phyloP scores from a whole-genome alignment of 2,329 filamentous ascomycete genomes.

The Coniochaeta hoffmannii region DNA sequence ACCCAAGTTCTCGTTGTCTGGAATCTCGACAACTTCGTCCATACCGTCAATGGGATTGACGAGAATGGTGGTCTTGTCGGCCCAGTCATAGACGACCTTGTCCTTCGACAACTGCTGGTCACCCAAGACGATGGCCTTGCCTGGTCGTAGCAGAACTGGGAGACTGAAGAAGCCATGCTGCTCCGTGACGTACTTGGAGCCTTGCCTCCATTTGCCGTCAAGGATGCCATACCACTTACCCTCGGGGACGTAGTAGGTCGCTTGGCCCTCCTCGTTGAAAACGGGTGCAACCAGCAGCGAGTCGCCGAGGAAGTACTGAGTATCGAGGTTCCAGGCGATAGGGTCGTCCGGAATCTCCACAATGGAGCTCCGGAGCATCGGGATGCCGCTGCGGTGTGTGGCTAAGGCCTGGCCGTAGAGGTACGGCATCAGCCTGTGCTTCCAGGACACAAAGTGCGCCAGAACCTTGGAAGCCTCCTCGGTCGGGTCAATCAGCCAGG shows the following conservation, averaged over 20 bases:
- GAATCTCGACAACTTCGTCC: constrained; percentile 2
- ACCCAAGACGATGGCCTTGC: constrained; percentile 2
- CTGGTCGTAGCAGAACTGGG: not conserved
- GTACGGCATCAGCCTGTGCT: constrained; percentile 46
- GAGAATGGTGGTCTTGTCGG: constrained; percentile 2
- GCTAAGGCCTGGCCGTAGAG: constrained; percentile 35
- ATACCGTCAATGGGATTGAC: constrained; percentile 1
- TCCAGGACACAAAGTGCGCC: constrained; percentile 38
- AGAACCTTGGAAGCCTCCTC: constrained; percentile 43
- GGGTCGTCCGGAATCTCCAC: constrained; percentile 65
- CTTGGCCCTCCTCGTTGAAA: constrained; percentile 54
- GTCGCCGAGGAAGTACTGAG: constrained; percentile 65
- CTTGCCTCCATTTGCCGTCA: constrained; percentile 1
- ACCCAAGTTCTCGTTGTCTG: constrained; percentile 1
- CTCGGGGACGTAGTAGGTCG: constrained; percentile 56
- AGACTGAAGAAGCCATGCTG: constrained; percentile 2
- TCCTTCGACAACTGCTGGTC: constrained; percentile 1
- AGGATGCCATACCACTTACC: constrained; percentile 28
- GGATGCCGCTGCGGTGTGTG: constrained; percentile 11
- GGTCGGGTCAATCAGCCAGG: constrained; percentile 58
- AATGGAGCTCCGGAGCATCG: constrained; percentile 52
- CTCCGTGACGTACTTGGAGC: constrained; percentile 2
- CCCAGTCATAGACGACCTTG: constrained; percentile 3
- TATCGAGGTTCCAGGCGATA: constrained; percentile 59
- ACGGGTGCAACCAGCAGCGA: constrained; percentile 57